Evolutionary conservation across 2,329 filamentous ascomycete genomes (phyloP), one percentile per base, ranked within the genome.

Genomic region (Cytospora paraplurivora): DNA sequence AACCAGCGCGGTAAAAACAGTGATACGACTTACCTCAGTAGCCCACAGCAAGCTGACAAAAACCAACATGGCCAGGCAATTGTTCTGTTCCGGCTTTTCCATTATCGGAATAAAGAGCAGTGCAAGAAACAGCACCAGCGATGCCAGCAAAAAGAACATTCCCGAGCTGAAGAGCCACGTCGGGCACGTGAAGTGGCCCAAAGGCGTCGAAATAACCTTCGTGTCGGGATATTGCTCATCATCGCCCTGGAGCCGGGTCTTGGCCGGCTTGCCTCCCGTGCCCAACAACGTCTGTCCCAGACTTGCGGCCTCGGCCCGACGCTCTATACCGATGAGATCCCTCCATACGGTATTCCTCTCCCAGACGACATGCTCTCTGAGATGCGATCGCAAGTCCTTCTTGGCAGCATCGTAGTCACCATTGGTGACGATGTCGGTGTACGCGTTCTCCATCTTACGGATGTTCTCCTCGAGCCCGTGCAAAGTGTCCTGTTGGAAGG

Each of bases 291-390:
- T 91, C 68, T 90, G 87, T 27, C 95, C 95, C 68, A 99, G 84
- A 69, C 94, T 95, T 10, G 94, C 94, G 10, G 95, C 96, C 77
- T 98, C 94, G 1, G 92, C 92, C 73, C 96, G 93, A 27, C 95
- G 85, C 79, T 99, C 96, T 69, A 99, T 94, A 59, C 94, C 95
- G 74, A 99, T 99, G 86, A 99, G 95, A 71, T 99, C 95, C 77
- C 96, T 84, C 95, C 95, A 99, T 19, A 99, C 95, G 0, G 95
- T 99, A 73, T 99, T 99, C 63, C 95, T 86, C 76, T 99, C 96
- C 96, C 95, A 99, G 0, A 98, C 94, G 21, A 99, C 93, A 75
- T 99, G 95, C 77, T 99, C 96, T 63, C 95, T 84, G 33, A 99
- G 83, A 72, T 99, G 93, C 35, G 97, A 86, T 60, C 95, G 86